Conservation (phyloP, 2,329 filamentous ascomycete genomes). For the Penicillium verrucosum region DNA sequence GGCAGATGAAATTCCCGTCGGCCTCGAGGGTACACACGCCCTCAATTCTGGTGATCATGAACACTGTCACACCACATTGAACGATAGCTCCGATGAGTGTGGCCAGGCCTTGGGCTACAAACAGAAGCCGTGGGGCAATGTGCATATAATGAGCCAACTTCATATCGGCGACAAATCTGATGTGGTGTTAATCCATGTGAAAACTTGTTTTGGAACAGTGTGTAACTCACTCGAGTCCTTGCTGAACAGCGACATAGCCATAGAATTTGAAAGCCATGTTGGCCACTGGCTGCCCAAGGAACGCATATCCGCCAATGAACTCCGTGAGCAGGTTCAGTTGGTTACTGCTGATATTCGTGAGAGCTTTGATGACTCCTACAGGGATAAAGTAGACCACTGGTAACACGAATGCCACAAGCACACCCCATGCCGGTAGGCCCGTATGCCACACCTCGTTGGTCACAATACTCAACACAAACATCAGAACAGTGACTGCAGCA, state of each 20-base stretch:
- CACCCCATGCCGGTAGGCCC: constrained; percentile 45
- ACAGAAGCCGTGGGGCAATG: constrained; percentile 49
- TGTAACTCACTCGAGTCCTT: constrained; percentile 50
- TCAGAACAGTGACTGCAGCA: constrained; percentile 35
- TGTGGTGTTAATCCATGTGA: neutral
- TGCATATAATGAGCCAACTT: constrained; percentile 56
- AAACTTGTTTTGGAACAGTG: neutral
- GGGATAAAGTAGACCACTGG: constrained; percentile 49
- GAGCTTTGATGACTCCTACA: constrained; percentile 48
- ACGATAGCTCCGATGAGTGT: constrained; percentile 50
- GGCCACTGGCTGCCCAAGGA: constrained; percentile 46
- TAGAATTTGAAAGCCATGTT: constrained; percentile 69
- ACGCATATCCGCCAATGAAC: constrained; percentile 50
- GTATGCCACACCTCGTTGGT: constrained; percentile 46
- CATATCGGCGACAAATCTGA: constrained; percentile 62
- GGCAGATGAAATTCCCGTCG: constrained; percentile 59
- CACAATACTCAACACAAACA: constrained; percentile 38
- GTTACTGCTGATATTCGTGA: constrained; percentile 51
- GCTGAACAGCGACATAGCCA: constrained; percentile 64
- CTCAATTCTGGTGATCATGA: constrained; percentile 47
- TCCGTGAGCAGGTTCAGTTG: constrained; percentile 48
- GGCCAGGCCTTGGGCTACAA: constrained; percentile 51
- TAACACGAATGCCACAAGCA: constrained; percentile 46
- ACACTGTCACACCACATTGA: constrained; percentile 50
- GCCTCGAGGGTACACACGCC: constrained; percentile 54